Evolutionary conservation across 257 asterid species (phyloP), one percentile per base, ranked within the genome.

Genomic region (Cinchona pubescens): DNA sequence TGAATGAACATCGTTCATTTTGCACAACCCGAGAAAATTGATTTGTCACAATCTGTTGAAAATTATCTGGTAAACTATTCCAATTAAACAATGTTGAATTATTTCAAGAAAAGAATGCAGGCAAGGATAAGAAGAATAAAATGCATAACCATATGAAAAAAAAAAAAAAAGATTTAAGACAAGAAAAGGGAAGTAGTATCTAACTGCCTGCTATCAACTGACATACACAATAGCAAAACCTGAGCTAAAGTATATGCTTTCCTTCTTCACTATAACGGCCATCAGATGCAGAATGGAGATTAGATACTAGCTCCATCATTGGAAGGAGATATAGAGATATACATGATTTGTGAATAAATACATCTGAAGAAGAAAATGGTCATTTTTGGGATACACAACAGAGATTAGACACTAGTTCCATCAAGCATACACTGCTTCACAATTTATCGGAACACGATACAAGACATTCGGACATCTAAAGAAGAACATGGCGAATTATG

Each of bases 11-110:
- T 18, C 91, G 92, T 0, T 80, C 86, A 75, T 86, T 88, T 85
- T 85, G 86, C 65, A 91, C 89, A 69, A 90, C 96, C 56, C 96
- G 92, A 42, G 97, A 75, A 79, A 92, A 94, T 75, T 94, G 99
- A 79, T 94, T 94, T 64, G 75, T 91, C 84, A 92, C 98, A 82
- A 87, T 80, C 97, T 94, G 96, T 79, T 62, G 83, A 79, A 82
- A 82, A 27, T 64, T 78, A 81, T 84, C 79, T 71, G 81, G 82
- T 69, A 77, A 79, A 83, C 69, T 78, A 78, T 83, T 81, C 74
- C 83, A 78, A 67, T 74, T 73, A 81, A 79, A 77, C n/a, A n/a
- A n/a, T n/a, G n/a, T n/a, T n/a, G 69, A 78, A 82, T 65, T 61
- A 74, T 59, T 27, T 68, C 58, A 46, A 7, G 29, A 76, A 49